Evolutionary conservation across 2,329 filamentous ascomycete species (phyloP).

Genomic region (Penicillium sp.): DNA sequence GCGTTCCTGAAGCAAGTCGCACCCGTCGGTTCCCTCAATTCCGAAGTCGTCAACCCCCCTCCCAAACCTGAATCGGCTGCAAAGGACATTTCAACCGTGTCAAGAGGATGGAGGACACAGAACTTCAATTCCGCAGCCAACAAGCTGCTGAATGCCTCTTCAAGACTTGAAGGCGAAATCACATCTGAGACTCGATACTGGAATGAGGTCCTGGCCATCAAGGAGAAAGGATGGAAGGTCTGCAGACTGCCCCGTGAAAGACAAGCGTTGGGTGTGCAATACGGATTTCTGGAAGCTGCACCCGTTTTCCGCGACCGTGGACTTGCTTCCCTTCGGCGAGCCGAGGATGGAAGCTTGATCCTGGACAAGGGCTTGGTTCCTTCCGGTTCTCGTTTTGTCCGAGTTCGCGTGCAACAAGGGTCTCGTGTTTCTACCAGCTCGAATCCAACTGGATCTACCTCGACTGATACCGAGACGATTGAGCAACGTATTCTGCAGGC

Average conservation of each 20-base stretch:
- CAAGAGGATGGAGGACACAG: slow-evolving; percentile 73
- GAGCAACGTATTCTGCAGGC: slow-evolving; percentile 40
- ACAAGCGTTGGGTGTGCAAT: slow-evolving; percentile 77
- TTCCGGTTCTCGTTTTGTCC: slow-evolving; percentile 58
- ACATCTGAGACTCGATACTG: slow-evolving; percentile 81
- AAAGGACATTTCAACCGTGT: slow-evolving; percentile 54
- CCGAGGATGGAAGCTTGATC: slow-evolving; percentile 69
- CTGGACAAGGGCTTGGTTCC: slow-evolving; percentile 63
- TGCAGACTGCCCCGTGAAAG: slow-evolving; percentile 71
- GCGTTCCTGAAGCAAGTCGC: slow-evolving; percentile 66
- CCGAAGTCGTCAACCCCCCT: slow-evolving; percentile 63
- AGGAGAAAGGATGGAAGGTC: slow-evolving; percentile 81
- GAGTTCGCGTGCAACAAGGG: slow-evolving; percentile 63
- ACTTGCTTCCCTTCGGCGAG: slow-evolving; percentile 74
- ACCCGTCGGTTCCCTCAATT: slow-evolving; percentile 71
- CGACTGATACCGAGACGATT: slow-evolving; percentile 27
- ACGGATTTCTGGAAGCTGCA: slow-evolving; percentile 76
- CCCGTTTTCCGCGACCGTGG: slow-evolving; percentile 65
- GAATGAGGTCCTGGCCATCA: slow-evolving; percentile 78
- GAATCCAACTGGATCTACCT: slow-evolving; percentile 17
- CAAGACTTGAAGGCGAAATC: slow-evolving; percentile 72
- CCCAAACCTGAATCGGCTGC: slow-evolving; percentile 56
- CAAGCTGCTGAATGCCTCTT: slow-evolving; percentile 68
- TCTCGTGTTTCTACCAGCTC: slow-evolving; percentile 59
- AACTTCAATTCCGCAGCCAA: slow-evolving; percentile 73